Percentiles rank a stretch among this genome's conserved stretches.
Conservation (phyloP, 208 protist genomes). For the Trichomonas gallinae region DNA sequence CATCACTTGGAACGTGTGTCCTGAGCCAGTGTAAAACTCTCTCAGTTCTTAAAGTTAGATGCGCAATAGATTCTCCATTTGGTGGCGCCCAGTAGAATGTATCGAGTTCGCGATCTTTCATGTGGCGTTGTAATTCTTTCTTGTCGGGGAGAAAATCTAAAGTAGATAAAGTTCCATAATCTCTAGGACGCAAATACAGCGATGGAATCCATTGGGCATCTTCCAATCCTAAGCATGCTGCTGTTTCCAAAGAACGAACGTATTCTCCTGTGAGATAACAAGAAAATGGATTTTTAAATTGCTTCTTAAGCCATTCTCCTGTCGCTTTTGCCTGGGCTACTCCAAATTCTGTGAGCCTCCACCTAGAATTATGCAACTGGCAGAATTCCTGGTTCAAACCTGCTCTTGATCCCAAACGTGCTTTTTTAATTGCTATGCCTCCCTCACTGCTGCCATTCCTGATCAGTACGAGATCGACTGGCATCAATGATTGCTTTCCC, state of each 20-base stretch:
- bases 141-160: background rate
- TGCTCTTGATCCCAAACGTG: background rate
- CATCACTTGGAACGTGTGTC: background rate
- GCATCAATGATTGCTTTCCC: background rate
- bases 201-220: background rate
- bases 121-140: background rate
- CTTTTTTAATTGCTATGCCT: background rate
- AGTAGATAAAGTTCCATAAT: background rate
- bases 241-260: background rate
- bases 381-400: background rate
- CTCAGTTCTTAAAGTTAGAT: background rate
- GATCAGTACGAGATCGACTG: background rate
- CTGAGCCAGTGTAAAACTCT: background rate
- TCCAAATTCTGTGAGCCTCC: background rate
- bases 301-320: background rate
- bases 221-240: background rate
- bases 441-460: background rate
- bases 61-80: conserved; percentile 13
- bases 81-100: background rate
- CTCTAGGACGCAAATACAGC: background rate
- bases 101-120: background rate
- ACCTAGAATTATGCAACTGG: background rate
- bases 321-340: background rate
- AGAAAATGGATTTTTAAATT: background rate
- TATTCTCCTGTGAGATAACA: background rate